Base-by-base conservation (phyloP, 108 stramenopile genomes). In the Seminavis robusta region DNA sequence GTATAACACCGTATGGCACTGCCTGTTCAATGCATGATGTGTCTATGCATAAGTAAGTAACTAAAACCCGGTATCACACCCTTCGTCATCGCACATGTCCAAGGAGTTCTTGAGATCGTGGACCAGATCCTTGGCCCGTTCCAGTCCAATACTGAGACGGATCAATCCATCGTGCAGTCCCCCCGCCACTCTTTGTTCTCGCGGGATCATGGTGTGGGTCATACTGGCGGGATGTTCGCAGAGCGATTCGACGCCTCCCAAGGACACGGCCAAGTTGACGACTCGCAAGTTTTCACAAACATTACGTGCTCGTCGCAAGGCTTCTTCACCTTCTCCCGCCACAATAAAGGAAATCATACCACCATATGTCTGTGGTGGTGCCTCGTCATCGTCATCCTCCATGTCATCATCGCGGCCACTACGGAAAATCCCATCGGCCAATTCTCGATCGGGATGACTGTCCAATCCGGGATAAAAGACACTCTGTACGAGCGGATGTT, bases 131-230 rank as follows among this genome's bases (percentile, higher is more conserved):
- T 36, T 46, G 20, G 51, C 61, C 31, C 62, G 53, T 64, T 93
- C 91, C 25, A 88, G 65, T 27, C 91, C 91, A 36, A 93, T 81
- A 42, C 60, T 64, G 20, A 93, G 53, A 31, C 86, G 78, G 24
- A 93, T 73, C 61, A 93, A 63, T 29, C 62, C 63, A 52, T 92
- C 90, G 49, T 77, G 69, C 31, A 92, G 48, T 0, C 86, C 86
- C 20, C 82, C 56, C 0, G 69, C 73, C 39, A 63, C 32, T 21
- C 84, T 80, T 63, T 83, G 63, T 52, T 80, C 90, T 23, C 64
- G 20, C 5, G 90, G 81, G 33, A 92, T 81, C 54, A 68, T 70
- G 33, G 82, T 76, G 62, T 92, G 91, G 25, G 91, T 92, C 91
- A 92, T 92, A 19, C 65, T 61, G 8, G 86, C 73, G 5, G 90